Conservation (phyloP, 2,329 filamentous ascomycete species). For the Sporothrix variecibatus region DNA sequence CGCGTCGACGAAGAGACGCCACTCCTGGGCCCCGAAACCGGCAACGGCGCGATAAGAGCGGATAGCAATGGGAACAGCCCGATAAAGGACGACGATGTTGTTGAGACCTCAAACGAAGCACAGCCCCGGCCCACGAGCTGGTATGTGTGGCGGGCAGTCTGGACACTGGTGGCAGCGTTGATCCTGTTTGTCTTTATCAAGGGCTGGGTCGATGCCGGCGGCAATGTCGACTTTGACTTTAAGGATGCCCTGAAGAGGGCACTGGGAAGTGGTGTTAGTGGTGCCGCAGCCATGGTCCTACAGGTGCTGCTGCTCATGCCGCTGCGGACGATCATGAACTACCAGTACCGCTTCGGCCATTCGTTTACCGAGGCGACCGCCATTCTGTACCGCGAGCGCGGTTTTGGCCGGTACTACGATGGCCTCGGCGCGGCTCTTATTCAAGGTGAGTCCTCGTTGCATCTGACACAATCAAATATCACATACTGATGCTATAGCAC, state of each 20-base stretch:
- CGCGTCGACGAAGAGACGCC: conserved; percentile 28
- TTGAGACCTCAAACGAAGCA: neutral
- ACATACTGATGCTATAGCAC: neutral
- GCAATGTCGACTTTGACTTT: conserved; percentile 49
- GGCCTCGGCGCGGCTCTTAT: conserved; percentile 48
- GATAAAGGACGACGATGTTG: conserved; percentile 1
- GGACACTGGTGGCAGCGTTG: conserved; percentile 38
- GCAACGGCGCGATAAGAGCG: neutral
- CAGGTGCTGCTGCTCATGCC: conserved; percentile 53
- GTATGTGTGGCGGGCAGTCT: conserved; percentile 41
- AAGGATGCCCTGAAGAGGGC: conserved; percentile 47
- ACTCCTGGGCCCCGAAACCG: conserved; percentile 18
- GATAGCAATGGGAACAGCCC: neutral
- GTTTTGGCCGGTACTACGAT: conserved; percentile 48
- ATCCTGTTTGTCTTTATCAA: conserved; percentile 46
- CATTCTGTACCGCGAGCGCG: conserved; percentile 47
- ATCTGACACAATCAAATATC: neutral
- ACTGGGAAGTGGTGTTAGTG: conserved; percentile 49
- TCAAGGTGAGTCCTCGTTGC: conserved; percentile 40
- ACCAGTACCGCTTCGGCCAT: conserved; percentile 51
- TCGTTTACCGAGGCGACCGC: conserved; percentile 44
- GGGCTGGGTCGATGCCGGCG: conserved; percentile 48
- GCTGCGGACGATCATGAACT: conserved; percentile 54
- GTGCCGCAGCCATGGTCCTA: conserved; percentile 51
- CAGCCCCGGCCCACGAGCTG: conserved; percentile 21